Conservation (phyloP, 305 asterid genomes). For the Solanum hybrid region DNA sequence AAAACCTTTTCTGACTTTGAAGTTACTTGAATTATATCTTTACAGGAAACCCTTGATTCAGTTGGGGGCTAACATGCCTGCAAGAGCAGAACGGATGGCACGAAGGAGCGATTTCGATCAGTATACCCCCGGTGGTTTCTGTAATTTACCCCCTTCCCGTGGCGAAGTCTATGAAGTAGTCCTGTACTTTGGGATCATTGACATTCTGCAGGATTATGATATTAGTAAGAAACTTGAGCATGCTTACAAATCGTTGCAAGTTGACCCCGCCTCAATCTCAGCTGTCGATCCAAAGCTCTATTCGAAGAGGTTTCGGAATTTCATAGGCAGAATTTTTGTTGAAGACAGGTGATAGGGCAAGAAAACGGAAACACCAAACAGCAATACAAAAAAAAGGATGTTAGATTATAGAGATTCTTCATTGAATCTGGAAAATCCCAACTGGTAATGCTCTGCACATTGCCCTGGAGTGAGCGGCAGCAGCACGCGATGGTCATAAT, state of each 20-base stretch:
- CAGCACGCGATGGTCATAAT: neutral
- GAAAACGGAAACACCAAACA: neutral
- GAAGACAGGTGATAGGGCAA: constrained; percentile 56
- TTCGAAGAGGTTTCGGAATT: constrained; percentile 83
- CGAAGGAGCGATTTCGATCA: constrained; percentile 82
- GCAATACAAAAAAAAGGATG: neutral
- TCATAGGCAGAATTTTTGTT: constrained; percentile 61
- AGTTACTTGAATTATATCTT: neutral
- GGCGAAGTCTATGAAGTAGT: constrained; percentile 71
- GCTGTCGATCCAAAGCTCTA: constrained; percentile 93
- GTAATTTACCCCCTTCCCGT: constrained; percentile 38
- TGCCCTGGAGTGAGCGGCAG: neutral
- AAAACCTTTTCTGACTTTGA: neutral
- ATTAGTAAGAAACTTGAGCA: constrained; percentile 95
- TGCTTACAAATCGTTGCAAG: constrained; percentile 88
- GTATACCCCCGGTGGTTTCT: constrained; percentile 43
- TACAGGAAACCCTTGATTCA: constrained; percentile 80
- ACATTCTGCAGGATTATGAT: constrained; percentile 87
- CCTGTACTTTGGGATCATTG: constrained; percentile 88
- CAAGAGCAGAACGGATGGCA: constrained; percentile 77
- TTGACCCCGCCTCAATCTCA: constrained; percentile 73
- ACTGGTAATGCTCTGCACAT: constrained; percentile 6
- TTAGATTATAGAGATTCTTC: constrained; percentile 14
- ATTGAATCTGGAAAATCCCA: neutral
- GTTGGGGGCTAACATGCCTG: constrained; percentile 98